Evolutionary conservation across 2,329 filamentous ascomycete species (phyloP), one percentile per base, ranked within the genome.

Genomic region (Cladosporium sp.): DNA sequence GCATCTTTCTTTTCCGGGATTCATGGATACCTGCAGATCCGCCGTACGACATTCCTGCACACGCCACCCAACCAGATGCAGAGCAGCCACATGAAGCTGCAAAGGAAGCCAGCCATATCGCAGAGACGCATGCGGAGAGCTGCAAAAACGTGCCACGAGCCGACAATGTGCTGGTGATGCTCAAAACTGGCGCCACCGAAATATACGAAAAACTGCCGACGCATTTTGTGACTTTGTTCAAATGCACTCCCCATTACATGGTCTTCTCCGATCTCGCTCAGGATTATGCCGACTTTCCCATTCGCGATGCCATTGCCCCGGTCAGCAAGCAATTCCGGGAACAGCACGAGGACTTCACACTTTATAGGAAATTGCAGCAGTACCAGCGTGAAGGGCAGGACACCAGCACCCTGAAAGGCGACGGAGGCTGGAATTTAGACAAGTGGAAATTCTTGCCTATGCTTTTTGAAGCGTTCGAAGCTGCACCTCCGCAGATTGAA

Each of bases 161-260:
- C 8, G 73, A 80, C 6, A 75, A 85, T 62, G 70, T 86, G 55
- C 79, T 85, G 65, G 76, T 86, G 25, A 72, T 85, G 42, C 72
- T 87, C 60, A 82, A 83, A 66, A 86, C 84, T 0, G 84, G 83
- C 52, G 82, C 83, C 14, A 82, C 82, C 14, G 83, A 86, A 65
- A 76, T 82, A 3, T 73, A 76, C 60, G 75, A 80, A 34, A 84
- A 84, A 67, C 77, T 86, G 4, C 82, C 82, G 2, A 72, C 78
- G 6, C 83, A 85, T 65, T 79, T 84, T 62, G 66, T 76, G 51
- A 83, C 81, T 1, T 81, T 82, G 1, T 74, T 86, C 37, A 76
- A 76, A 60, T 86, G 83, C 70, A 63, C 68, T 7, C 68, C 67
- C 2, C 65, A 73, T 55, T 69, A 67, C 61, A 73, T 82, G 51